These are phyloP conservation scores for Solanum lycopersicoides DNA, from an alignment of 257 asterid genomes.

Conservation along the genomic window DNA sequence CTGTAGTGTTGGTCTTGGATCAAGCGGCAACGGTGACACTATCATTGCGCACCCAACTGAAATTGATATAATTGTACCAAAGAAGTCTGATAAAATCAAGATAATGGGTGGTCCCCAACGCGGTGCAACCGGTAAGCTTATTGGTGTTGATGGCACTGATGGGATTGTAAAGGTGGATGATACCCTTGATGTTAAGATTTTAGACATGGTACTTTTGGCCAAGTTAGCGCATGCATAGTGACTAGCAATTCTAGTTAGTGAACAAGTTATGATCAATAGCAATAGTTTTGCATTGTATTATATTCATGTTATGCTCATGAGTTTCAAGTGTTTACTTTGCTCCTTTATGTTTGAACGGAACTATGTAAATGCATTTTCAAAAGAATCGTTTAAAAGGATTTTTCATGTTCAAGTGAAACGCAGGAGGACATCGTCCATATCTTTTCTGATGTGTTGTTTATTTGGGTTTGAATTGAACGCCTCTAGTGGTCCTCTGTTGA, in stretches of 20 bases:
- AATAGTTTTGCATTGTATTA: background rate
- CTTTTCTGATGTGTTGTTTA: background rate
- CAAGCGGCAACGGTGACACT: conserved; percentile 58
- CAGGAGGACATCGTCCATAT: background rate
- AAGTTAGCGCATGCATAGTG: conserved; percentile 38
- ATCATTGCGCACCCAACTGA: conserved; percentile 52
- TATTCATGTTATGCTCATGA: background rate
- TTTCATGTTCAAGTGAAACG: background rate
- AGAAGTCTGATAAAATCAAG: conserved; percentile 70
- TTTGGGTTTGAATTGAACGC: background rate
- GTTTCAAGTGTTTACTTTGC: background rate
- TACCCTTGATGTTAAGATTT: conserved; percentile 71
- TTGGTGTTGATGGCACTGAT: conserved; percentile 83
- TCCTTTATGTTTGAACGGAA: background rate
- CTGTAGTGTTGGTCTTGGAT: conserved; percentile 67
- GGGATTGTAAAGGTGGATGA: conserved; percentile 86
- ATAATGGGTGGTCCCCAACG: conserved; percentile 85
- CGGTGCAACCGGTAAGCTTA: conserved; percentile 76
- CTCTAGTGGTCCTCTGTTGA: background rate
- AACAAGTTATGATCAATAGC: background rate
- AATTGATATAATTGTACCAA: conserved; percentile 54
- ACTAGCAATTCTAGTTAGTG: background rate
- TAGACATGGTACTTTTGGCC: conserved; percentile 68
- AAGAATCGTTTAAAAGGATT: background rate
- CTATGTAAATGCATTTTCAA: background rate